Percentiles rank a stretch among this genome's conserved stretches.
Evolutionary conservation across 2,329 filamentous ascomycete genomes (phyloP).

Genomic region (Alternaria gansuensis): DNA sequence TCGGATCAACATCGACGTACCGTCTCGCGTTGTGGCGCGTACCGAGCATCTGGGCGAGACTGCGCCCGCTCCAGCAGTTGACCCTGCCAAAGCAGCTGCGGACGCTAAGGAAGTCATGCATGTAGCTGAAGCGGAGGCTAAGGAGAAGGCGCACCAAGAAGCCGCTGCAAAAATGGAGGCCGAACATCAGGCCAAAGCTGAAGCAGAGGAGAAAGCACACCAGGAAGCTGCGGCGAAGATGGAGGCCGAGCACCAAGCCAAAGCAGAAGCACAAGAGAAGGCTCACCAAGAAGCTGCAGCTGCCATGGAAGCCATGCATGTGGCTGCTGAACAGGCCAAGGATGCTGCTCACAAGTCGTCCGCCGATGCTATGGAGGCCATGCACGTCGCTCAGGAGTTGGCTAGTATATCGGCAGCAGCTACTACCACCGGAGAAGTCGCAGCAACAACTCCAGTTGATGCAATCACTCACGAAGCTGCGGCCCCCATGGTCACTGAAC

Average conservation of each 20-base stretch:
- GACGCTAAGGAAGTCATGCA: constrained; percentile 27
- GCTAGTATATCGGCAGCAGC: constrained; percentile 20
- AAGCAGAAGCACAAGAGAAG: constrained; percentile 17
- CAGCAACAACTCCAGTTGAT: constrained; percentile 10
- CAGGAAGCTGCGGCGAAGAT: constrained; percentile 24
- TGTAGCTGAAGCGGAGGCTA: constrained; percentile 31
- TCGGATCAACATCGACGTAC: constrained; percentile 16
- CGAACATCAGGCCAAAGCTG: constrained; percentile 28
- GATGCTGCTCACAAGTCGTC: constrained; percentile 19
- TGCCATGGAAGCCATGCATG: constrained; percentile 24
- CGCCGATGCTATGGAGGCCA: constrained; percentile 25
- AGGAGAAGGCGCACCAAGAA: constrained; percentile 30
- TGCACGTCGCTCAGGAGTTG: constrained; percentile 23
- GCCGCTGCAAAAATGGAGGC: constrained; percentile 29
- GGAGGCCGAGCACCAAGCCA: constrained; percentile 22
- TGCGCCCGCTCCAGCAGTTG: constrained; percentile 20
- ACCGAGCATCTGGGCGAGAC: constrained; percentile 23
- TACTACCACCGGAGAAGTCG: constrained; percentile 10
- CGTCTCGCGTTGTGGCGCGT: constrained; percentile 20
- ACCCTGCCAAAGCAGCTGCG: constrained; percentile 19
- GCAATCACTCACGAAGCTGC: constrained; percentile 18
- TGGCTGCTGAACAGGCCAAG: constrained; percentile 20
- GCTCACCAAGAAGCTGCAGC: constrained; percentile 23
- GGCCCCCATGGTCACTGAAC: constrained; percentile 10
- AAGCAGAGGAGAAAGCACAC: constrained; percentile 28